Evolutionary conservation across 371 early-diverging fungal genomes (phyloP).

Genomic region (Ordospora colligata): DNA sequence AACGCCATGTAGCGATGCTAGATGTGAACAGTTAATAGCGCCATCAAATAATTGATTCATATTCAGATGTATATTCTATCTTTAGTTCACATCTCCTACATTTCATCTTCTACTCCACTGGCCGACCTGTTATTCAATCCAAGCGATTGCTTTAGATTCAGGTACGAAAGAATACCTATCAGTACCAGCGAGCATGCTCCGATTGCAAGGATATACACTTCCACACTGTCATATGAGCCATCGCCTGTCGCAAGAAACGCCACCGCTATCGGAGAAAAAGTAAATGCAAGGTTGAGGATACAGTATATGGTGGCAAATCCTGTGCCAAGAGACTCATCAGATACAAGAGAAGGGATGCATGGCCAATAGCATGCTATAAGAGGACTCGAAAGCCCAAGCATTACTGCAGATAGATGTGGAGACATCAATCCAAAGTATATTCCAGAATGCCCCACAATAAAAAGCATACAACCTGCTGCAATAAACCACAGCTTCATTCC

Average conservation of each 20-base stretch:
- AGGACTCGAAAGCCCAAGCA: constrained; percentile 49
- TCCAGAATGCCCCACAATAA: constrained; percentile 42
- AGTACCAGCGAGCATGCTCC: neutral
- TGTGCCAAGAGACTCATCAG: constrained; percentile 37
- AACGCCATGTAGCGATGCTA: neutral
- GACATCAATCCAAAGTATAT: constrained; percentile 20
- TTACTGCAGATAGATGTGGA: constrained; percentile 6
- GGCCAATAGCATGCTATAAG: constrained; percentile 58
- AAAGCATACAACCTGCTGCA: constrained; percentile 29
- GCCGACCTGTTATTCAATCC: constrained; percentile 24
- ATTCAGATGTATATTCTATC: no score
- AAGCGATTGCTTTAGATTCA: constrained; percentile 15
- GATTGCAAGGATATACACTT: constrained; percentile 9
- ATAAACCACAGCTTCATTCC: constrained; percentile 54
- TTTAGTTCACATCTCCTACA: neutral
- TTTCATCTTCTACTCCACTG: neutral
- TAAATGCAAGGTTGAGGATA: constrained; percentile 53
- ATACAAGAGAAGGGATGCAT: constrained; percentile 54
- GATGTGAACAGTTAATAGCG: no score
- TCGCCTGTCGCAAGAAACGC: constrained; percentile 11
- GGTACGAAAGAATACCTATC: constrained; percentile 3
- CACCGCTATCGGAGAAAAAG: constrained; percentile 48
- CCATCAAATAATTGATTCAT: no score
- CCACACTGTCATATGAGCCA: constrained; percentile 13
- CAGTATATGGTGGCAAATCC: constrained; percentile 54